phyloP scores from a whole-genome alignment of 2,329 filamentous ascomycete genomes.

The Neofusicoccum parvum region DNA sequence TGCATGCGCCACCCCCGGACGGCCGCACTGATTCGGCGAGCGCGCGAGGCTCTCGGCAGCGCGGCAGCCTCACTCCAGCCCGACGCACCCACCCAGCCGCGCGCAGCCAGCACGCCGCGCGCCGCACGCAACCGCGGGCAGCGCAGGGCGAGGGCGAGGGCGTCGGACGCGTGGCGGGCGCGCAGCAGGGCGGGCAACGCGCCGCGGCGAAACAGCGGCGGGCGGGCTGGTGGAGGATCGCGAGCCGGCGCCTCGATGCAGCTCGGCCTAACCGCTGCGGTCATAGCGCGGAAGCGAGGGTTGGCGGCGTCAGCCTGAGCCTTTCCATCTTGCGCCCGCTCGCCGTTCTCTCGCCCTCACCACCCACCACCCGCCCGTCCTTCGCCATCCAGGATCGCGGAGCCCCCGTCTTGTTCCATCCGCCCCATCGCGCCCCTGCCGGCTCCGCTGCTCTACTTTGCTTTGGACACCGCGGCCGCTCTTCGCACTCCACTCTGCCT shows the following conservation, averaged over 20 bases:
- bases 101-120: too few species aligned
- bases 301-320: constrained; percentile 10
- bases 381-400: constrained; percentile 21
- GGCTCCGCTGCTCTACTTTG: constrained; percentile 13
- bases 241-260: background rate
- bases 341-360: background rate
- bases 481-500: background rate
- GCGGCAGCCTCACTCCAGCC: too few species aligned
- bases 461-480: constrained; percentile 18
- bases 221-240: constrained; percentile 5
- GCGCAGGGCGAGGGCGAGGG: background rate
- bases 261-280: background rate
- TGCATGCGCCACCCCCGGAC: background rate
- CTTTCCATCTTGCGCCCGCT: constrained; percentile 8
- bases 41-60: too few species aligned
- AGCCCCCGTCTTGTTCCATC: constrained; percentile 17
- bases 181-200: background rate
- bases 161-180: background rate
- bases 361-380: constrained; percentile 2
- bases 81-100: too few species aligned
- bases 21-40: background rate
- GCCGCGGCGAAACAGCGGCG: background rate
- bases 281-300: constrained; percentile 7
- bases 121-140: too few species aligned
- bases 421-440: background rate